A percentile compares a stretch with the other conserved stretches of the same genome.
phyloP scores from a whole-genome alignment of 2,329 filamentous ascomycete genomes.

The Nannizziopsis barbatae region DNA sequence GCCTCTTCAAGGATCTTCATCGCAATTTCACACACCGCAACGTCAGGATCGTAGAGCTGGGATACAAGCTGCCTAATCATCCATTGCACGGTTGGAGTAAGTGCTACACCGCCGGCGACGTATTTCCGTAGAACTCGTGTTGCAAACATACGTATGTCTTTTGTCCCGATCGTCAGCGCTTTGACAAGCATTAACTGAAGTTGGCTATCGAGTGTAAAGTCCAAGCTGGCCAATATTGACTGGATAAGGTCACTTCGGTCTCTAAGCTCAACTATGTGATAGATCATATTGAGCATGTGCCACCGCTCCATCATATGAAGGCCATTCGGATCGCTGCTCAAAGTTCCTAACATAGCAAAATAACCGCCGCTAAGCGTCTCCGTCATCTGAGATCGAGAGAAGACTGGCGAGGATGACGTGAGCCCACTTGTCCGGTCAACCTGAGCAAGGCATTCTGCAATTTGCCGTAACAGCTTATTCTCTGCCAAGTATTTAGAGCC shows the following conservation, averaged over 20 bases:
- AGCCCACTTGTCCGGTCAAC: conserved; percentile 67
- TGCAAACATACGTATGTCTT: conserved; percentile 79
- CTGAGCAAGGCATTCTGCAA: conserved; percentile 91
- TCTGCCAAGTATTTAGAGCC: conserved; percentile 76
- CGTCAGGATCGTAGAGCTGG: conserved; percentile 91
- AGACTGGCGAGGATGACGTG: conserved; percentile 70
- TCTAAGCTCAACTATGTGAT: conserved; percentile 87
- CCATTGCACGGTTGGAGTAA: conserved; percentile 56
- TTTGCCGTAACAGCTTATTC: conserved; percentile 84
- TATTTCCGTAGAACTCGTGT: conserved; percentile 83
- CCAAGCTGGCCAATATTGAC: conserved; percentile 76
- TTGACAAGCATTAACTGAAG: conserved; percentile 88
- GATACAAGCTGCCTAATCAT: conserved; percentile 95
- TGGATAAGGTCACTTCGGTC: conserved; percentile 87
- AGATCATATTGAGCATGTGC: conserved; percentile 99
- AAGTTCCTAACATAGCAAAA: conserved; percentile 77
- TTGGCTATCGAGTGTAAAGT: conserved; percentile 81
- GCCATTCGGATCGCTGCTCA: conserved; percentile 73
- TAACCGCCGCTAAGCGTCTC: conserved; percentile 88
- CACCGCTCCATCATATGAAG: conserved; percentile 85
- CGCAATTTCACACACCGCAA: conserved; percentile 90
- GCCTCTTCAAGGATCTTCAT: conserved; percentile 97
- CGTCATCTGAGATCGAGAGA: conserved; percentile 69
- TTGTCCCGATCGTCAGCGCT: conserved; percentile 79
- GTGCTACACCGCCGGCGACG: conserved; percentile 48